Percentiles rank a stretch among this genome's conserved stretches.
These are phyloP conservation scores for Entamoeba histolytica DNA, from an alignment of 208 protist species.

Conservation along the genomic window DNA sequence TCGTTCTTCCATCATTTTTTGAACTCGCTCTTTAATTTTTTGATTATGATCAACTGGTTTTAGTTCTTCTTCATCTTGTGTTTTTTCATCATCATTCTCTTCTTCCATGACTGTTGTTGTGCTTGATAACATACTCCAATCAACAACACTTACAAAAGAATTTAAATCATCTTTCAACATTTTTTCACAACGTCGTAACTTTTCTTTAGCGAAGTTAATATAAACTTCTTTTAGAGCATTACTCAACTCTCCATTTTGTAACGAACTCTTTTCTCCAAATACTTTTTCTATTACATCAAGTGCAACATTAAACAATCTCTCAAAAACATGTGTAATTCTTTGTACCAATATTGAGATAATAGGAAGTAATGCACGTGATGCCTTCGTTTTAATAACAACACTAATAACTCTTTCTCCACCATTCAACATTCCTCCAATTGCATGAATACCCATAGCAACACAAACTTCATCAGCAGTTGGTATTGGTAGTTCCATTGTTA, in stretches of 20 bases:
- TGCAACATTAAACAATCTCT: background rate
- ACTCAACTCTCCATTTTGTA: background rate
- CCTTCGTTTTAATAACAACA: background rate
- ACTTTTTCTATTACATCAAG: background rate
- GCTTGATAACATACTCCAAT: background rate
- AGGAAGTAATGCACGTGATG: background rate
- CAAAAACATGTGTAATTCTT: background rate
- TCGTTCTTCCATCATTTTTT: background rate
- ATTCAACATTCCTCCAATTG: background rate
- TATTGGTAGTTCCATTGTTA: background rate
- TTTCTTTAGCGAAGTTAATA: background rate
- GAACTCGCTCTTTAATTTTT: background rate
- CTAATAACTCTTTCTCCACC: background rate
- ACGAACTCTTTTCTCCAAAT: background rate
- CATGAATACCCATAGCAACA: background rate
- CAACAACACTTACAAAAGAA: background rate
- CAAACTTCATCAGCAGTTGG: background rate
- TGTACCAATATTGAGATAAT: background rate
- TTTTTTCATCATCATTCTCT: background rate
- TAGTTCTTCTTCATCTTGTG: background rate
- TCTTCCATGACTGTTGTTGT: background rate
- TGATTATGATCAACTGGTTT: background rate
- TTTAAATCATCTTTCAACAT: background rate
- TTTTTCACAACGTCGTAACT: background rate
- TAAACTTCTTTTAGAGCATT: background rate